phyloP scores from a whole-genome alignment of 73 alveolate species.

The Symbiodinium pilosum region DNA sequence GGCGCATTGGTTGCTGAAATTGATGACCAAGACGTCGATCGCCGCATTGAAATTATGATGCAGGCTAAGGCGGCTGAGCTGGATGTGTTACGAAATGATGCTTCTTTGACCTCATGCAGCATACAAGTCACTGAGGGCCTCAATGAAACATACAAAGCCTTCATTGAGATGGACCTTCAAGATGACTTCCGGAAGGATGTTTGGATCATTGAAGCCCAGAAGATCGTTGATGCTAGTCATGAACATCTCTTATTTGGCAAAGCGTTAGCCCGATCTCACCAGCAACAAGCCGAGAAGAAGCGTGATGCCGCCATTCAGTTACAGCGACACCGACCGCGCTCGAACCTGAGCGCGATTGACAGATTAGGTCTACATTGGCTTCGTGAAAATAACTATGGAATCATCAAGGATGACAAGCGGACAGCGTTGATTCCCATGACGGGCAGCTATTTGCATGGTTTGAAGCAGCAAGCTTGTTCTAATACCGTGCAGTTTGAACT shows the following conservation, averaged over 20 bases:
- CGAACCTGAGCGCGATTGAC: neutral
- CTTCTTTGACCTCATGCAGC: neutral
- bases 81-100: neutral
- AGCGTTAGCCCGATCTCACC: too few species aligned
- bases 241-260: slow-evolving; percentile 12
- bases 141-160: neutral
- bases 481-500: neutral
- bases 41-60: neutral
- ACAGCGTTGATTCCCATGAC: slow-evolving; percentile 7
- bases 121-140: neutral
- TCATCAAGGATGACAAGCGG: slow-evolving; percentile 20
- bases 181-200: neutral
- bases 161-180: slow-evolving; percentile 2
- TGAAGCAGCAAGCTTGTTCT: neutral
- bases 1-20: neutral
- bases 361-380: neutral
- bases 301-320: neutral
- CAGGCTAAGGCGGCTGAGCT: neutral
- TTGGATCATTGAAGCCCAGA: neutral
- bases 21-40: neutral
- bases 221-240: slow-evolving; percentile 9
- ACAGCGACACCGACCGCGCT: neutral
- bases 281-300: too few species aligned
- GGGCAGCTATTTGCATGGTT: neutral
- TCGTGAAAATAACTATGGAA: neutral